Evolutionary conservation across 208 protist genomes (phyloP).

Genomic region (Novymonas esmeraldas): DNA sequence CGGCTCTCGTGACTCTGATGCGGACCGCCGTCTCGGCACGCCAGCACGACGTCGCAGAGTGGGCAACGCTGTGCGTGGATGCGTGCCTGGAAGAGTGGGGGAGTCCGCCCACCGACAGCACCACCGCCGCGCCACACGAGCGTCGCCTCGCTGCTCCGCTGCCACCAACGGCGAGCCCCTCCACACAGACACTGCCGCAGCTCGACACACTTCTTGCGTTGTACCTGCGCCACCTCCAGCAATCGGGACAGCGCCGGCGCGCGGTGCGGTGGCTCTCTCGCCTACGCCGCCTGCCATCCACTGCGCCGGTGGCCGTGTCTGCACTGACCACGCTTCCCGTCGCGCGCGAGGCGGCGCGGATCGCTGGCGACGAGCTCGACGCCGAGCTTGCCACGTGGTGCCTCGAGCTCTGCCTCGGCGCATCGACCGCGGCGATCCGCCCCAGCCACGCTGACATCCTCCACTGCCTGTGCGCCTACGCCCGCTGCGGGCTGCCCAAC

Average conservation of each 20-base stretch:
- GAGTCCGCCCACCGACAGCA: not conserved
- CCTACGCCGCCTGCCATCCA: constrained; percentile 10
- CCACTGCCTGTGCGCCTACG: constrained; percentile 56
- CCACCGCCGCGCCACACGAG: not conserved
- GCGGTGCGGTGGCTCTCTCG: constrained; percentile 25
- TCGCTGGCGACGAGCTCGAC: constrained; percentile 29
- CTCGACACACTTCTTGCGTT: constrained; percentile 23
- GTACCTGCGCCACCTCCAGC: constrained; percentile 31
- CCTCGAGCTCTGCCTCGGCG: constrained; percentile 39
- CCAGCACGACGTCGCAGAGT: constrained; percentile 38
- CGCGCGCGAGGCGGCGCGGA: constrained; percentile 27
- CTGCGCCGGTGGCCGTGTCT: constrained; percentile 4
- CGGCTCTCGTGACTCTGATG: constrained; percentile 27
- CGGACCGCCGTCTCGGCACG: constrained; percentile 24
- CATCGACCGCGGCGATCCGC: constrained; percentile 27
- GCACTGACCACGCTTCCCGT: constrained; percentile 22
- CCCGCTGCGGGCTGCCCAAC: constrained; percentile 57
- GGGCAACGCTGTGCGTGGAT: constrained; percentile 35
- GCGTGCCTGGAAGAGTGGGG: constrained; percentile 22
- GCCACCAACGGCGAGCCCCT: not conserved
- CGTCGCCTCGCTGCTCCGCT: constrained; percentile 10
- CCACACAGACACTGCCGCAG: constrained; percentile 16
- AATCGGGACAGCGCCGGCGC: constrained; percentile 22
- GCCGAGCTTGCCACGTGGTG: constrained; percentile 40
- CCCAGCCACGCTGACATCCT: constrained; percentile 62